Conservation (phyloP, 2,329 filamentous ascomycete species). For the Beauveria bassiana region DNA sequence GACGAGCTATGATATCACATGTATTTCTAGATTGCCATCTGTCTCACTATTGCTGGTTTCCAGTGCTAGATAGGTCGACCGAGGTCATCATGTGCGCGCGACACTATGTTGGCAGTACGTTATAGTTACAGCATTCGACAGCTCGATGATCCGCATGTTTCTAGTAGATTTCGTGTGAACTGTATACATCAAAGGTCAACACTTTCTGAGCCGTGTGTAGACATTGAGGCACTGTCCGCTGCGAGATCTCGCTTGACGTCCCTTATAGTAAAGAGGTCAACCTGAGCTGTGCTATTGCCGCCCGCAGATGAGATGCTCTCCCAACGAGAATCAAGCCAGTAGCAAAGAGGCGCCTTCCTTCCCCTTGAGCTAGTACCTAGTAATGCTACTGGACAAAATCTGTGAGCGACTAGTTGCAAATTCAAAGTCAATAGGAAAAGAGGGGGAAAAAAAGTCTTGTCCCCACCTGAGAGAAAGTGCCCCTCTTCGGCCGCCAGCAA, state of each 20-base stretch:
- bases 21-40: neutral
- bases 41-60: neutral
- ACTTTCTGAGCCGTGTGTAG: too few relatives aligned
- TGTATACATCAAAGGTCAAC: too few relatives aligned
- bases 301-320: neutral
- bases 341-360: neutral
- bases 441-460: neutral
- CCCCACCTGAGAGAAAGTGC: conserved; percentile 5
- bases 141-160: neutral
- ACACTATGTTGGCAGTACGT: neutral
- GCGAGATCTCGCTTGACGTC: neutral
- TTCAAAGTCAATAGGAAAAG: neutral
- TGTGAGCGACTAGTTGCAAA: neutral
- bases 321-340: neutral
- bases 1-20: too few relatives aligned
- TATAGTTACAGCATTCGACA: neutral
- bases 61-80: neutral
- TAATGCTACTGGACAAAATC: neutral
- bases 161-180: too few relatives aligned
- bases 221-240: too few relatives aligned
- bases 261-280: neutral
- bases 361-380: neutral
- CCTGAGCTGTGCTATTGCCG: neutral
- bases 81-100: neutral
- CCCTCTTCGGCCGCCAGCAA: neutral